Percentiles rank a stretch among this genome's conserved stretches.
These are phyloP conservation scores for Corynespora cassiicola DNA, from an alignment of 2,329 filamentous ascomycete genomes.

Conservation along the genomic window DNA sequence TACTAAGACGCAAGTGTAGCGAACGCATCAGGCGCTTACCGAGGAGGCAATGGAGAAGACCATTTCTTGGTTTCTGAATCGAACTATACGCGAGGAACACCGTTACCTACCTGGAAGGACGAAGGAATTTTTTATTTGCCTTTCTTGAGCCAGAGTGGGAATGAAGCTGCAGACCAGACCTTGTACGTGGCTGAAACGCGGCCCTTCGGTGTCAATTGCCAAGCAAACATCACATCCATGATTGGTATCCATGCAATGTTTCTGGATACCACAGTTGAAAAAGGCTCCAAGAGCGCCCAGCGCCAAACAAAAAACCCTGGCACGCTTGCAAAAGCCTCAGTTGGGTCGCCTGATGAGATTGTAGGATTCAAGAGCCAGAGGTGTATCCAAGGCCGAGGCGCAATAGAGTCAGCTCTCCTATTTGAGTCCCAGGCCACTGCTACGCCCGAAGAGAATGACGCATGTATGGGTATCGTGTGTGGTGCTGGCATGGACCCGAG, in stretches of 20 bases:
- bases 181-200: no score
- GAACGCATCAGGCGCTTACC: slow-evolving; percentile 28
- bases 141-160: slow-evolving; percentile 38
- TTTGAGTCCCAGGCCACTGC: slow-evolving; percentile 19
- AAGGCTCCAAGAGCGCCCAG: no score
- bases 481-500: slow-evolving; percentile 35
- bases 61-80: slow-evolving; percentile 54
- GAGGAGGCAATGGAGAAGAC: slow-evolving; percentile 34
- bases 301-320: no score
- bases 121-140: slow-evolving; percentile 56
- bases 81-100: slow-evolving; percentile 53
- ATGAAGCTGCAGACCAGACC: no score
- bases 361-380: background rate
- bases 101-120: slow-evolving; percentile 60
- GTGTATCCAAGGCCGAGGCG: slow-evolving; percentile 14
- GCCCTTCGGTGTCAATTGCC: no score
- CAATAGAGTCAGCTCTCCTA: slow-evolving; percentile 17
- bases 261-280: no score
- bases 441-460: slow-evolving; percentile 19
- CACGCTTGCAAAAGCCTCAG: no score
- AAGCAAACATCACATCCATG: no score
- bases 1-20: background rate
- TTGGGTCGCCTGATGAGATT: no score
- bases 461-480: slow-evolving; percentile 29
- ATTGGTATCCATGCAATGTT: no score